A percentile compares a stretch with the other conserved stretches of the same genome.
Conservation (phyloP, 78 protist species). For the Dictyostelium firmibasis region DNA sequence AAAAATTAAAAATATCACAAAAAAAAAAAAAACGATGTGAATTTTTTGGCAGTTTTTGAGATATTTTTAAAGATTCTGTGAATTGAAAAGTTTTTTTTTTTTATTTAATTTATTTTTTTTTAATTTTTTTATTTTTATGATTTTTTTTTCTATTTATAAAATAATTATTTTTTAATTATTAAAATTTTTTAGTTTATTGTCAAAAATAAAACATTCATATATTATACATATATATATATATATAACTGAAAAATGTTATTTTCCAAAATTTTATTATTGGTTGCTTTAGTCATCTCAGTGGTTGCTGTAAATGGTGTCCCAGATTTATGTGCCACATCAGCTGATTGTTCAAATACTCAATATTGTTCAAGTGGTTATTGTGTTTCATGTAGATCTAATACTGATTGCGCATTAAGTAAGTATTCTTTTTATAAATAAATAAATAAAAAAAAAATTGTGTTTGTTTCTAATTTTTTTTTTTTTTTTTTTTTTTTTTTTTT, state of each 20-base stretch:
- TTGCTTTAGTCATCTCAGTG: background rate
- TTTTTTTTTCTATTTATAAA: background rate
- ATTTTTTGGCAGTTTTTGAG: too few species aligned
- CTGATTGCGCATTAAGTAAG: constrained; percentile 18
- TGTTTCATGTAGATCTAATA: background rate
- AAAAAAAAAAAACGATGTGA: too few species aligned
- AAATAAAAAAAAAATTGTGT: background rate
- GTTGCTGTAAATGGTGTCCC: background rate
- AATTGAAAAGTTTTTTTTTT: background rate
- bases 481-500: background rate
- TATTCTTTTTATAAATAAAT: background rate
- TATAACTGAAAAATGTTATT: constrained; percentile 24
- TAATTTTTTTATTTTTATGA: background rate
- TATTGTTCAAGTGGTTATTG: constrained; percentile 51
- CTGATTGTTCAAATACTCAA: constrained; percentile 5
- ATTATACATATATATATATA: background rate
- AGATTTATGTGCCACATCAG: background rate
- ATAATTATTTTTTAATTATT: background rate
- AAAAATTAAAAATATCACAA: too few species aligned
- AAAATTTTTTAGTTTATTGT: background rate
- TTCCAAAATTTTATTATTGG: background rate
- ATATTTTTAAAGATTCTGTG: background rate
- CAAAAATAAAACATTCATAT: background rate
- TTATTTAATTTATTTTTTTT: too few species aligned
- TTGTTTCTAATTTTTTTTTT: background rate